Evolutionary conservation across 2,329 filamentous ascomycete species (phyloP).

Genomic region (Chalaropsis thielavioides): DNA sequence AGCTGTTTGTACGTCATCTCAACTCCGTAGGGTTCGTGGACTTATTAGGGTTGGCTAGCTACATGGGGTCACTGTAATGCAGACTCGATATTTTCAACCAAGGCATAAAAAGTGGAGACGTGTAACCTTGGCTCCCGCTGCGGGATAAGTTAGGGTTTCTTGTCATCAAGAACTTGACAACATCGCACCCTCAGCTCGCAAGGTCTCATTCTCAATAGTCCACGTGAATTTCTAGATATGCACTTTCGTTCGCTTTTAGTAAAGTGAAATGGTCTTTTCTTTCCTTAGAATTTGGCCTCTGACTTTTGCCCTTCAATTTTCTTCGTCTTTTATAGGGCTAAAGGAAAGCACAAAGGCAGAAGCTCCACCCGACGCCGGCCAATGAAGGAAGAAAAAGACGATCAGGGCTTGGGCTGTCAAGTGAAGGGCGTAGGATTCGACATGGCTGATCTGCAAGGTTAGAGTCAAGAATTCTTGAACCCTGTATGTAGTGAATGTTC

Average conservation of each 20-base stretch:
- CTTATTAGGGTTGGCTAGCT: too few species aligned
- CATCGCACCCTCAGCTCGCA: neutral
- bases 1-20: too few species aligned
- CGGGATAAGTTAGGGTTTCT: neutral
- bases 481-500: neutral
- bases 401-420: slow-evolving; percentile 11
- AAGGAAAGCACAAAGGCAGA: neutral
- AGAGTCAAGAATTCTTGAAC: neutral
- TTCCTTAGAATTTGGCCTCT: neutral
- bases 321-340: neutral
- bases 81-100: too few species aligned
- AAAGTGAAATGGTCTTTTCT: too few species aligned
- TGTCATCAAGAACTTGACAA: neutral
- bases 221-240: neutral
- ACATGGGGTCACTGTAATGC: too few species aligned
- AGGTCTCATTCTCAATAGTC: neutral
- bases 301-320: neutral
- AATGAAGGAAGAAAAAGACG: neutral
- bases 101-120: neutral
- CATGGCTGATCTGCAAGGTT: slow-evolving; percentile 1
- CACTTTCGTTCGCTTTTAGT: neutral
- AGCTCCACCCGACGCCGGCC: neutral
- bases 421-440: slow-evolving; percentile 14
- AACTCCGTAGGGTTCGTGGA: too few species aligned
- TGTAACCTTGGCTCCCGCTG: neutral